phyloP scores from a whole-genome alignment of 73 alveolate species.

The Tetrahymena elliotti region DNA sequence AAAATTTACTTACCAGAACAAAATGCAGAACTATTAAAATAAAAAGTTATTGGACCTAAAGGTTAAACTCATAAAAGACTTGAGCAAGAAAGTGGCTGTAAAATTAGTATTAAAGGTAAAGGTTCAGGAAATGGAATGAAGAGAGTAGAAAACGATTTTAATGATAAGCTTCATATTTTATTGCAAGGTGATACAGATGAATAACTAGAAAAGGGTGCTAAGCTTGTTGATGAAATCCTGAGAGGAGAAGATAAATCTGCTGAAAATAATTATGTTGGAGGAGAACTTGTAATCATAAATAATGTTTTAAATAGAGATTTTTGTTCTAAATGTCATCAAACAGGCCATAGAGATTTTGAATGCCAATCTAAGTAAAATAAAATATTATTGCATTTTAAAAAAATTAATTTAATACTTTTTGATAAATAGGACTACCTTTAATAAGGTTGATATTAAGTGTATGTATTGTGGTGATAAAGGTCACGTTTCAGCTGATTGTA shows the following conservation, averaged over 20 bases:
- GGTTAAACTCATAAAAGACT: slow-evolving; percentile 85
- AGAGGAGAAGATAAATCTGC: slow-evolving; percentile 71
- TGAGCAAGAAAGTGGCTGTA: slow-evolving; percentile 82
- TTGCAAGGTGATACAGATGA: slow-evolving; percentile 83
- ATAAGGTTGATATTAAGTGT: background rate
- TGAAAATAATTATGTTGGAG: slow-evolving; percentile 43
- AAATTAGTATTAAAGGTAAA: slow-evolving; percentile 89
- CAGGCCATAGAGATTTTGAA: slow-evolving; percentile 33
- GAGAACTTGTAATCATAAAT: slow-evolving; percentile 4
- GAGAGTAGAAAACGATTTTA: slow-evolving; percentile 59
- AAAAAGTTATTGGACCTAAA: slow-evolving; percentile 80
- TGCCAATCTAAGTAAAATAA: slow-evolving; percentile 19
- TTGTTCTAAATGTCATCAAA: slow-evolving; percentile 33
- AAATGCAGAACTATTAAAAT: background rate
- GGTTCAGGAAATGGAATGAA: slow-evolving; percentile 75
- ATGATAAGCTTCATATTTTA: slow-evolving; percentile 86
- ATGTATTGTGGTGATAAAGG: background rate
- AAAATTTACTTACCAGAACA: slow-evolving; percentile 73
- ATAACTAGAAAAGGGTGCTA: slow-evolving; percentile 70
- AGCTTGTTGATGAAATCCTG: slow-evolving; percentile 66
- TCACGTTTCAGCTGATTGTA: background rate
- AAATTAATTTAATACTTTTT: too few relatives aligned
- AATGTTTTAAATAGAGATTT: slow-evolving; percentile 21
- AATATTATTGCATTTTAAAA: too few relatives aligned
- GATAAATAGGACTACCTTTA: background rate